Evolutionary conservation across 768 basidiomycete genomes (phyloP).

Genomic region (Lentinula edodes): DNA sequence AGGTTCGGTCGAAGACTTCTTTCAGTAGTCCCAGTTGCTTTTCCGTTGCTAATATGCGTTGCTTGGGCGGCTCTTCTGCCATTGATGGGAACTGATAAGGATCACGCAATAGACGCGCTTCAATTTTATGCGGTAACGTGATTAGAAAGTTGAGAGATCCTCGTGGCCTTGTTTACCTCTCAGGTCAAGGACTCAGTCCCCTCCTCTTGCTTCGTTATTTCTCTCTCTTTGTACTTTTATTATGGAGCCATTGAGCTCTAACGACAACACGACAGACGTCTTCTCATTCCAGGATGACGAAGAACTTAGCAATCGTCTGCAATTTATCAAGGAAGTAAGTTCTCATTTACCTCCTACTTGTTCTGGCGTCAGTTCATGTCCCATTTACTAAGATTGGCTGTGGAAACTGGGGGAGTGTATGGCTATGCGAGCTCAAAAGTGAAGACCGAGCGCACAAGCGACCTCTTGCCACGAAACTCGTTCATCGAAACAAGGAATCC

Average conservation of each 20-base stretch:
- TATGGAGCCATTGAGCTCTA: constrained; percentile 4
- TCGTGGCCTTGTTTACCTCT: background rate
- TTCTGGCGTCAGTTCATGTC: constrained; percentile 9
- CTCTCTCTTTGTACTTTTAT: constrained; percentile 1
- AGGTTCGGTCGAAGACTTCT: background rate
- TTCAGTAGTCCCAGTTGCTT: background rate
- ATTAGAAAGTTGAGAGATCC: background rate
- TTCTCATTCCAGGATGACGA: constrained; percentile 47
- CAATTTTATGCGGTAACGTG: background rate
- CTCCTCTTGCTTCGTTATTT: constrained; percentile 15
- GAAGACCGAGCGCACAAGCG: background rate
- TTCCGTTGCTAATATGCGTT: background rate
- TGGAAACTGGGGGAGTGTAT: constrained; percentile 92
- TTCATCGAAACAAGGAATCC: constrained; percentile 73
- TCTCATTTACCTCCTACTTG: constrained; percentile 5
- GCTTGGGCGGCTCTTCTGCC: background rate
- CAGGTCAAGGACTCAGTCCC: background rate
- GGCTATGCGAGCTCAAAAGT: constrained; percentile 65
- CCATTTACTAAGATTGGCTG: constrained; percentile 61
- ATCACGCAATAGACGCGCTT: background rate
- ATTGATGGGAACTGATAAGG: background rate
- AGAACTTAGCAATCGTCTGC: constrained; percentile 44
- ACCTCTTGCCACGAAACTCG: constrained; percentile 88
- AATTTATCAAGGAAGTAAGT: constrained; percentile 70
- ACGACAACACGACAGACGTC: constrained; percentile 27